These are phyloP conservation scores for Sonneratia caseolaris DNA, from an alignment of 345 rosid genomes.

Conservation along the genomic window DNA sequence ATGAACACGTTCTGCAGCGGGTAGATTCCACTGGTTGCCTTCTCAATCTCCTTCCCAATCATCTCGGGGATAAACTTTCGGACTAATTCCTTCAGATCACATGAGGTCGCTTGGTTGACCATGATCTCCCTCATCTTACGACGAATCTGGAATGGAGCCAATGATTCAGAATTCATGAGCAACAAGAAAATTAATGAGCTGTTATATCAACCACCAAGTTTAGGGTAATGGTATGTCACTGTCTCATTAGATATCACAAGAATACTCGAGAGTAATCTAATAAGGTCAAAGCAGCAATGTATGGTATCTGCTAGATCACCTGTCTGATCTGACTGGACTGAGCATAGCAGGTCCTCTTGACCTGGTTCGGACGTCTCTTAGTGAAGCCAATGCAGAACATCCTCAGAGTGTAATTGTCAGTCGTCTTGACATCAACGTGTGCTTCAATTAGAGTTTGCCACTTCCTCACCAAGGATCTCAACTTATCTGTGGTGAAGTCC, in stretches of 20 bases:
- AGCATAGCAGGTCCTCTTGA: constrained; percentile 90
- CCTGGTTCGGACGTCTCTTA: constrained; percentile 85
- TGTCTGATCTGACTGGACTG: constrained; percentile 89
- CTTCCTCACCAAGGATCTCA: constrained; percentile 88
- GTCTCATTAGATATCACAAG: not conserved
- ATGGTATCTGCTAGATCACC: constrained; percentile 20
- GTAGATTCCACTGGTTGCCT: constrained; percentile 67
- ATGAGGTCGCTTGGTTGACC: constrained; percentile 64
- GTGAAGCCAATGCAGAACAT: constrained; percentile 92
- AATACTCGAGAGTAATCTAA: not conserved
- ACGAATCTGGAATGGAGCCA: constrained; percentile 45
- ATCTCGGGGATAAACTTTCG: constrained; percentile 76
- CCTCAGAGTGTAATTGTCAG: constrained; percentile 72
- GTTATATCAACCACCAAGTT: not conserved
- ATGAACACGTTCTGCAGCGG: constrained; percentile 88
- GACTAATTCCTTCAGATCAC: constrained; percentile 81
- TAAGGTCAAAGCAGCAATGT: not conserved
- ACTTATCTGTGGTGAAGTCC: constrained; percentile 86
- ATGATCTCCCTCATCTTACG: constrained; percentile 92
- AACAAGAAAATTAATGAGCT: not conserved
- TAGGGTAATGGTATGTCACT: not conserved
- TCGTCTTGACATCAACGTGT: constrained; percentile 94
- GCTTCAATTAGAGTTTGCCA: constrained; percentile 94
- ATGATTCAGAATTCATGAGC: not conserved
- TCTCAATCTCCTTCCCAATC: constrained; percentile 87